phyloP scores from a whole-genome alignment of 257 asterid genomes.

The Galeopsis tetrahit region DNA sequence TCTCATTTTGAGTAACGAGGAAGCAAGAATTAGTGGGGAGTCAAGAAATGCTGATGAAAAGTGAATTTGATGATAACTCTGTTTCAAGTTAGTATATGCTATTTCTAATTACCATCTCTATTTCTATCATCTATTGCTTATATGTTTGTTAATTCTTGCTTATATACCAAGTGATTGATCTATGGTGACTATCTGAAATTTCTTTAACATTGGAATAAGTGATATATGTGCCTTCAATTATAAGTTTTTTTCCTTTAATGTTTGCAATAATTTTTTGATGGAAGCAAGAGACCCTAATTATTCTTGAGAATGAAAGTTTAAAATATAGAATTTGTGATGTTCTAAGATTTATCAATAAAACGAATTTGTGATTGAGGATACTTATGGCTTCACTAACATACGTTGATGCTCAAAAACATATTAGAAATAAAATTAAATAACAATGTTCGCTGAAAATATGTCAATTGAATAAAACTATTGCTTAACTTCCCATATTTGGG shows the following conservation, averaged over 20 bases:
- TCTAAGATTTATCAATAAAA: background rate
- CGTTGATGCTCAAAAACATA: background rate
- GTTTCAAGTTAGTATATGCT: conserved; percentile 40
- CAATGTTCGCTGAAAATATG: background rate
- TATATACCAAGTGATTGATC: background rate
- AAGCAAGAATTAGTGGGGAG: too few species aligned
- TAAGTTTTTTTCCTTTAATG: background rate
- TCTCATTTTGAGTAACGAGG: too few species aligned
- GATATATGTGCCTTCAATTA: background rate
- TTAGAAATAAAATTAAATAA: background rate
- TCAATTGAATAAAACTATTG: background rate
- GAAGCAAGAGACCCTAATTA: background rate
- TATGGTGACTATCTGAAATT: conserved; percentile 18
- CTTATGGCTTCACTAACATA: background rate
- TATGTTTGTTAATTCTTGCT: conserved; percentile 17
- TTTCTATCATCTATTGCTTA: conserved; percentile 9
- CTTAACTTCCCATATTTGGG: background rate
- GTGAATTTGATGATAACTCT: conserved; percentile 13
- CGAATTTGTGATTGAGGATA: background rate
- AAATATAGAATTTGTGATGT: background rate
- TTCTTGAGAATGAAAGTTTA: background rate
- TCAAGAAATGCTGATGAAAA: background rate
- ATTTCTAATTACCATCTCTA: background rate
- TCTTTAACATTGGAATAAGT: background rate
- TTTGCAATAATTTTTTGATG: conserved; percentile 5